Evolutionary conservation across 257 asterid species (phyloP), one percentile per base, ranked within the genome.

Genomic region (Plantago ovata): DNA sequence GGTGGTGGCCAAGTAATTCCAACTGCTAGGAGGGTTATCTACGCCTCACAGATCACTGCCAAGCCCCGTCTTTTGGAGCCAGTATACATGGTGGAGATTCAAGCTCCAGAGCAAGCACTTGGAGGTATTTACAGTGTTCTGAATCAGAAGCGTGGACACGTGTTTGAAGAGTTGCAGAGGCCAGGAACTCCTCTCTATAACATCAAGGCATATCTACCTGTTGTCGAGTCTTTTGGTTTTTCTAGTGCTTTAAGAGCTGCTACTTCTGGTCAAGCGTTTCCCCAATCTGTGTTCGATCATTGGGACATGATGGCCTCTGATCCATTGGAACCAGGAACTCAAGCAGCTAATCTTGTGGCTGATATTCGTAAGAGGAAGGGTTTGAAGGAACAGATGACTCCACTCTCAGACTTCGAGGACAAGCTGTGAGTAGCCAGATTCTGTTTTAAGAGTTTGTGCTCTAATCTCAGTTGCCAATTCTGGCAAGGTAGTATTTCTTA

Each of bases 311-410:
- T 69, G 81, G 2, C 66, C 0, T 71, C 75, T 8, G 81, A 76
- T 61, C 81, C 81, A 1, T 36, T 75, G 22, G 77, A 66, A 21
- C 5, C 69, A 0, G 71, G 67, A 1, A 53, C 77, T 21, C 66
- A 70, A 40, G 80, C 78, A 0, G 41, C 78, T 16, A 47, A 46
- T 1, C 70, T 71, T 0, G 84, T 79, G 0, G 60, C 79, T 21
- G 79, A 69, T 0, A 79, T 79, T 23, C 55, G 79, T 9, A 79
- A 75, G 67, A 62, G 84, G 64, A 79, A 79, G 62, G 81, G 81
- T 41, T 61, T 75, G 70, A 75, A 78, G 70, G 84, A 78, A 76
- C 81, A 75, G 72, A 78, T 74, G 69, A 70, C 80, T 0, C 77
- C 77, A 0, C 75, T 77, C 7, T 70, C 77, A 1, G 80, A 77